phyloP scores from a whole-genome alignment of 208 protist genomes.

The Wallacemonas sp. region DNA sequence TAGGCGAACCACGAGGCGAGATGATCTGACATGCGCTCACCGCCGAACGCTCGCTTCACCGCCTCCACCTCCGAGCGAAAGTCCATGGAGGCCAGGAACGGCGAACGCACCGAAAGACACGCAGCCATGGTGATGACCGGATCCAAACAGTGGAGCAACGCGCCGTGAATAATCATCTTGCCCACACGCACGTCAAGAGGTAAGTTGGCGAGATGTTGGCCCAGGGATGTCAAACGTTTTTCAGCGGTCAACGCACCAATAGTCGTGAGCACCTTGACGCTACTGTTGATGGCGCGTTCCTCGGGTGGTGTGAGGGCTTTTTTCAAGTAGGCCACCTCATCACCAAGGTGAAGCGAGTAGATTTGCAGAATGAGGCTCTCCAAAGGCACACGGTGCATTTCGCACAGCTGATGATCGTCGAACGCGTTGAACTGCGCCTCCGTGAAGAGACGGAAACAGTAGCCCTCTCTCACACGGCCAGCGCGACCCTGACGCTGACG shows the following conservation, averaged over 20 bases:
- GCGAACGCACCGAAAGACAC: conserved; percentile 75
- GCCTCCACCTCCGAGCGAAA: conserved; percentile 83
- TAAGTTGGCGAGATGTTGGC: conserved; percentile 89
- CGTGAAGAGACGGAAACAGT: conserved; percentile 95
- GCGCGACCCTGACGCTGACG: conserved; percentile 95
- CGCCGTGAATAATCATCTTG: conserved; percentile 96
- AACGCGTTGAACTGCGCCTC: conserved; percentile 77
- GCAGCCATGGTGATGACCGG: conserved; percentile 96
- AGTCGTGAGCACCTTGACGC: conserved; percentile 79
- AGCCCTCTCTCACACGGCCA: conserved; percentile 94
- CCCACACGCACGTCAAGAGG: conserved; percentile 90
- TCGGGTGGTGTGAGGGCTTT: conserved; percentile 85
- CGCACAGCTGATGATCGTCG: conserved; percentile 91
- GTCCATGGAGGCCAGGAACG: conserved; percentile 92
- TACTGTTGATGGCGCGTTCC: conserved; percentile 78
- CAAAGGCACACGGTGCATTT: conserved; percentile 96
- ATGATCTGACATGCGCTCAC: conserved; percentile 84
- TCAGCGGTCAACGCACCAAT: conserved; percentile 82
- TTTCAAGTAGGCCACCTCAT: conserved; percentile 88
- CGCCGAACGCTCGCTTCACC: conserved; percentile 68
- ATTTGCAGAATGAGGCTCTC: conserved; percentile 96
- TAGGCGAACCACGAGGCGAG: conserved; percentile 90
- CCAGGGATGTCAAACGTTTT: conserved; percentile 91
- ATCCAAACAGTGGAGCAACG: conserved; percentile 94
- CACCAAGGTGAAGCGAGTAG: conserved; percentile 82